A percentile compares a stretch with the other conserved stretches of the same genome.
Evolutionary conservation across 352 stramenopile species (phyloP).

Genomic region (Pythium plurisporium): DNA sequence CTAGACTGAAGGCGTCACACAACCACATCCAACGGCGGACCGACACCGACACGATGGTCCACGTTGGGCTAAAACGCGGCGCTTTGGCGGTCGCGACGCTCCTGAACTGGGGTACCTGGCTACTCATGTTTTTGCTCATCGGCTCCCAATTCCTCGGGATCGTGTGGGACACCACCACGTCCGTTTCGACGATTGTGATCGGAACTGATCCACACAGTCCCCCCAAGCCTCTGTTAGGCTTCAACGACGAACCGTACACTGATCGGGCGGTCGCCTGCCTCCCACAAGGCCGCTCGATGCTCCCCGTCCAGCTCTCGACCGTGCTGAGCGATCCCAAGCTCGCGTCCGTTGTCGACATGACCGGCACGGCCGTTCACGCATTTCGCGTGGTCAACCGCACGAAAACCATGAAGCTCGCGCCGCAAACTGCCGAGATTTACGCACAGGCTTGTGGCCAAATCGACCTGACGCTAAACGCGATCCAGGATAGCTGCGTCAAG

Average conservation of each 20-base stretch:
- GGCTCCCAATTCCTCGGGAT: slow-evolving; percentile 30
- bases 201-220: background rate
- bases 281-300: slow-evolving; percentile 19
- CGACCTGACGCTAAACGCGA: slow-evolving; percentile 12
- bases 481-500: slow-evolving; percentile 19
- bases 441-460: slow-evolving; percentile 17
- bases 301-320: slow-evolving; percentile 27
- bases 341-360: background rate
- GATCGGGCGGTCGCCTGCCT: slow-evolving; percentile 42
- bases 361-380: slow-evolving; percentile 7
- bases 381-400: slow-evolving; percentile 26
- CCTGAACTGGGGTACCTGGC: slow-evolving; percentile 30
- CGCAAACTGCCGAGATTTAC: slow-evolving; percentile 5
- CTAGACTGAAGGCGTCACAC: no score
- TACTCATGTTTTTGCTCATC: slow-evolving; percentile 24
- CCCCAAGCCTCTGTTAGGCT: slow-evolving; percentile 13
- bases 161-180: slow-evolving; percentile 13
- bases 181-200: background rate
- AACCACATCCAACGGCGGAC: no score
- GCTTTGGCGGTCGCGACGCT: no score
- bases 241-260: slow-evolving; percentile 42
- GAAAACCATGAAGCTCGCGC: background rate
- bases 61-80: no score
- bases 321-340: slow-evolving; percentile 16
- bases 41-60: no score